phyloP scores from a whole-genome alignment of 2,329 filamentous ascomycete genomes.

The Penicillium janthinellum region DNA sequence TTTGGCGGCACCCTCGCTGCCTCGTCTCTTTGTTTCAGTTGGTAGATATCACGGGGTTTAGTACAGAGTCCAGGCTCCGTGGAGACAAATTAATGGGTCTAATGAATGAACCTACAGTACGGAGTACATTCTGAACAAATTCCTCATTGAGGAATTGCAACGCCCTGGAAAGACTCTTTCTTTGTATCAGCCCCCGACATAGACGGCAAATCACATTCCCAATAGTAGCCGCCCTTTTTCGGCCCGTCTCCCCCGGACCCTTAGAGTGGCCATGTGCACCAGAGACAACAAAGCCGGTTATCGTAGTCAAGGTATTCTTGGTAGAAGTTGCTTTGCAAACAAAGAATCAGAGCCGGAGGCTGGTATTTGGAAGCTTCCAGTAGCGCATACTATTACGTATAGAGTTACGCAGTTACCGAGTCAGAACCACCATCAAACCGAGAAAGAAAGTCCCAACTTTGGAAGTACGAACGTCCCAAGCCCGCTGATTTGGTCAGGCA shows the following conservation, averaged over 20 bases:
- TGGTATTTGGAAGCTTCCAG: not conserved
- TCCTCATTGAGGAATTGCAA: not conserved
- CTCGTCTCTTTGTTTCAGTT: not conserved
- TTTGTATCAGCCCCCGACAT: constrained; percentile 13
- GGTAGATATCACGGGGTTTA: not conserved
- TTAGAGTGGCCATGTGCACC: constrained; percentile 12
- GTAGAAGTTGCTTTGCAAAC: not conserved
- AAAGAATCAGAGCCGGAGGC: not conserved
- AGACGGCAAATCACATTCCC: constrained; percentile 23
- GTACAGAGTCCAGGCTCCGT: not conserved
- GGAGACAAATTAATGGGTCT: not conserved
- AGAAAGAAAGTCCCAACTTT: not conserved
- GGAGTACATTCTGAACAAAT: not conserved
- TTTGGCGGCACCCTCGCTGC: not conserved
- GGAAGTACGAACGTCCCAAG: constrained; percentile 1
- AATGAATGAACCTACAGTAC: too few relatives aligned
- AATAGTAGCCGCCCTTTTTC: constrained; percentile 14
- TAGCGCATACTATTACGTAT: not conserved
- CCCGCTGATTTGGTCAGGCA: constrained; percentile 20
- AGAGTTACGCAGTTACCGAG: not conserved
- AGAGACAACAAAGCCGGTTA: constrained; percentile 4
- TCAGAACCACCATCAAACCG: not conserved
- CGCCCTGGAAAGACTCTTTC: not conserved
- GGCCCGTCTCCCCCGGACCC: constrained; percentile 15
- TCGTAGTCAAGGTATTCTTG: not conserved